Evolutionary conservation across 2,329 filamentous ascomycete genomes (phyloP).

Genomic region (Xylariaceae sp.): DNA sequence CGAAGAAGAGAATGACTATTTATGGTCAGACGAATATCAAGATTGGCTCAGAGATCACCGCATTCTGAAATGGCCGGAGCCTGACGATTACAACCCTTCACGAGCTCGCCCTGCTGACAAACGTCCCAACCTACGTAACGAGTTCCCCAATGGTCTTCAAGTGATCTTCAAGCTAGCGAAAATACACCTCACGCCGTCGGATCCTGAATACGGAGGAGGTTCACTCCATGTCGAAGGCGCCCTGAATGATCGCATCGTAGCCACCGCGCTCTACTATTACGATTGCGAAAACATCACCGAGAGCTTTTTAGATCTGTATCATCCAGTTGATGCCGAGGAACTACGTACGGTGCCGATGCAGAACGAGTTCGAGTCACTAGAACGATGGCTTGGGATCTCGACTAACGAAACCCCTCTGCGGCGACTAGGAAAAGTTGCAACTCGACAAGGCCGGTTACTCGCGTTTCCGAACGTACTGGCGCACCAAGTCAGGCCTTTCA

Average conservation of each 20-base stretch:
- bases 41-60: conserved; percentile 16
- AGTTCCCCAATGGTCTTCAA: conserved; percentile 43
- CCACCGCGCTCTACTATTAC: conserved; percentile 60
- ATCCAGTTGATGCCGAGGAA: conserved; percentile 32
- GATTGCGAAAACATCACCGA: conserved; percentile 57
- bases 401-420: conserved; percentile 37
- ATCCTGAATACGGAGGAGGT: conserved; percentile 50
- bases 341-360: conserved; percentile 26
- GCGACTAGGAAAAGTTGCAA: conserved; percentile 45
- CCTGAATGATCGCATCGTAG: conserved; percentile 60
- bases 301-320: conserved; percentile 48
- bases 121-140: conserved; percentile 21
- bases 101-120: conserved; percentile 1
- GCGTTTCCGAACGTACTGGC: conserved; percentile 54
- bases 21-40: conserved; percentile 7
- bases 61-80: conserved; percentile 19
- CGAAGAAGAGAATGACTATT: conserved; percentile 11
- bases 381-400: conserved; percentile 33
- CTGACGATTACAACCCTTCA: conserved; percentile 13
- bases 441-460: conserved; percentile 45
- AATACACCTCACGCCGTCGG: conserved; percentile 56
- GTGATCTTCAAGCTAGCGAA: conserved; percentile 62
- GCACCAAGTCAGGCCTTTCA: conserved; percentile 48
- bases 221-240: conserved; percentile 54
- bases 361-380: conserved; percentile 32